Conservation (phyloP, 257 asterid species). For the Nicotiana tabacum region DNA sequence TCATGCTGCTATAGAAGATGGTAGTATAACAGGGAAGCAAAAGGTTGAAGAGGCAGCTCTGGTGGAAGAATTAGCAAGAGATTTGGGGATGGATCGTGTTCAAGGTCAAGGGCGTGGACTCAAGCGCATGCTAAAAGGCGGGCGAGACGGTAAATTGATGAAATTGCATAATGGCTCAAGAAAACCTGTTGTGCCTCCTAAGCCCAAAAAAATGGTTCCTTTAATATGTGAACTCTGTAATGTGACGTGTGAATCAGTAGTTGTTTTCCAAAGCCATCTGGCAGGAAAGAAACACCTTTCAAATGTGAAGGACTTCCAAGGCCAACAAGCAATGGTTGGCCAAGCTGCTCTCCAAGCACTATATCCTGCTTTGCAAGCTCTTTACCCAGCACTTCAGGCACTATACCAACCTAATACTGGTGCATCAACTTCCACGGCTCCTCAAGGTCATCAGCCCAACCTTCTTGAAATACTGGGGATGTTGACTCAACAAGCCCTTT, state of each 20-base stretch:
- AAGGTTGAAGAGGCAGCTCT: slow-evolving; percentile 29
- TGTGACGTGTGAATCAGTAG: slow-evolving; percentile 46
- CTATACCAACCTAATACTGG: slow-evolving; percentile 22
- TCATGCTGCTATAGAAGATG: slow-evolving; percentile 22
- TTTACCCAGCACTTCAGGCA: slow-evolving; percentile 28
- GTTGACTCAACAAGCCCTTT: slow-evolving; percentile 17
- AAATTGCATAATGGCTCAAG: slow-evolving; percentile 27
- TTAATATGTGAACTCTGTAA: slow-evolving; percentile 57
- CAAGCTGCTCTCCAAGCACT: slow-evolving; percentile 39
- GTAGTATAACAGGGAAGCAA: slow-evolving; percentile 24
- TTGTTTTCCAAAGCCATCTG: slow-evolving; percentile 56
- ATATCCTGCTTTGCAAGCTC: slow-evolving; percentile 36
- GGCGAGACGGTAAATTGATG: slow-evolving; percentile 27
- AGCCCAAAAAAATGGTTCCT: slow-evolving; percentile 46
- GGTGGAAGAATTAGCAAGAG: slow-evolving; percentile 11
- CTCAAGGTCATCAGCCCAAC: slow-evolving; percentile 30
- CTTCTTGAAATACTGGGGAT: slow-evolving; percentile 18
- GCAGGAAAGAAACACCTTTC: slow-evolving; percentile 55
- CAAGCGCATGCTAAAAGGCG: slow-evolving; percentile 42
- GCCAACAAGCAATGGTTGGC: slow-evolving; percentile 34
- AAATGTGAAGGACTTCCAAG: slow-evolving; percentile 47
- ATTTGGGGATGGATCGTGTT: not conserved
- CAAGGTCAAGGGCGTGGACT: slow-evolving; percentile 29
- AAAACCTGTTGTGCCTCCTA: slow-evolving; percentile 29
- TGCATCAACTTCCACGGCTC: slow-evolving; percentile 28